Conservation (phyloP, 2,329 filamentous ascomycete species). For the Phaeosphaeria sp. region DNA sequence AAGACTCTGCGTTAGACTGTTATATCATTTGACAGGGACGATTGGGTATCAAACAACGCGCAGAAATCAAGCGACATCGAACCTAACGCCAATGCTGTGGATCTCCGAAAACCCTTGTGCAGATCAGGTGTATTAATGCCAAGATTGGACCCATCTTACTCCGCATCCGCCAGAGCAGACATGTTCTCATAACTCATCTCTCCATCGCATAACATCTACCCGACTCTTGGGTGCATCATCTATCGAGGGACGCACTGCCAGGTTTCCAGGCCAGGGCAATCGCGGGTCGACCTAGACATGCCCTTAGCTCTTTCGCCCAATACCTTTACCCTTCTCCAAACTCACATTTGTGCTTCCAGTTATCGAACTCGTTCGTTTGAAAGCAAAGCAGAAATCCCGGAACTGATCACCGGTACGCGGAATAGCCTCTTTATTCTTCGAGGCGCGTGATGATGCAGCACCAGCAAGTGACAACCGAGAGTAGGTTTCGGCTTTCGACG, state of each 20-base stretch:
- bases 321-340: slow-evolving; percentile 3
- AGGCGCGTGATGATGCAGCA: background rate
- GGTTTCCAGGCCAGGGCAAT: slow-evolving; percentile 21
- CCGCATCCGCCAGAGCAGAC: background rate
- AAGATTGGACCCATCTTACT: background rate
- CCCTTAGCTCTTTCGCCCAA: slow-evolving; percentile 14
- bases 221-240: slow-evolving; percentile 14
- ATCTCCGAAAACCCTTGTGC: background rate
- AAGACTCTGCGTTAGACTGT: background rate
- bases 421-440: background rate
- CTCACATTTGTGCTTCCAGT: slow-evolving; percentile 33
- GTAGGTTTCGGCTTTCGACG: background rate
- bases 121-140: background rate
- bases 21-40: background rate
- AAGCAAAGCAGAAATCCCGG: slow-evolving; percentile 24
- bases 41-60: background rate
- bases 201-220: slow-evolving; percentile 27
- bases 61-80: background rate
- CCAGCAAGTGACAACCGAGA: background rate
- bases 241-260: slow-evolving; percentile 20
- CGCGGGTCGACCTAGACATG: slow-evolving; percentile 18
- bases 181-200: slow-evolving; percentile 14
- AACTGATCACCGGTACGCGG: slow-evolving; percentile 21
- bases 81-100: background rate
- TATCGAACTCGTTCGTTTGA: slow-evolving; percentile 17